Evolutionary conservation across 1,284 basidiomycete genomes (phyloP), one percentile per base, ranked within the genome.

Genomic region (Sporisorium exsertum): DNA sequence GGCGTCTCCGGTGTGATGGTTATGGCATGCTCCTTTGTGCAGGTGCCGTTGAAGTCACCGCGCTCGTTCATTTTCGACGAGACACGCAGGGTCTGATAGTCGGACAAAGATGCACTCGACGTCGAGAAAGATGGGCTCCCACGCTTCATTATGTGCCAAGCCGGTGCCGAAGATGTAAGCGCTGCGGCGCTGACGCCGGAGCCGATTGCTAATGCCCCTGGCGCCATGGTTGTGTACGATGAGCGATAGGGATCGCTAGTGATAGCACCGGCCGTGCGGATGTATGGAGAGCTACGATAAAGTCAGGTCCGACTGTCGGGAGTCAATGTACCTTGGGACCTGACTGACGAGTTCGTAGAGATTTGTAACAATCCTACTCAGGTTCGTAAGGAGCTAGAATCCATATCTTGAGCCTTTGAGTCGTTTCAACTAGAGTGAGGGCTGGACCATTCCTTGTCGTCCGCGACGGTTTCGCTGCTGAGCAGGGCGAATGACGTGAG

Each of bases 31-130:
- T 69, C 63, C 45, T 49, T 68, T 9, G 65, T 52, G 42, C 74
- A 77, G 22, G 69, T 72, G 51, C 74, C 74, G 42, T 77, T 77
- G 58, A 77, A 77, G 53, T 77, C 74, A 40, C 74, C 74, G 22
- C 58, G 55, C 20, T 72, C 63, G 58, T 72, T 65, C 74, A 77
- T 77, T 54, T 52, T 56, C n/a, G 69, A 47, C 5, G 74, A 77
- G 22, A 66, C 35, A 35, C 68, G 73, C 16, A 72, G 53, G 2
- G 58, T 56, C 40, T 56, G 56, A 53, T 64, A 61, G 27, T 50
- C 58, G 15, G 57, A 59, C 29, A 60, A 53, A 18, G 60, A 24
- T 7, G 40, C 35, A 18, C 49, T 59, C 18, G 70, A 72, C 13
- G 40, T 22, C 20, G 60, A 53, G 4, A 32, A n/a, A 20, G 57